Evolutionary conservation across 768 basidiomycete species (phyloP), one percentile per base, ranked within the genome.

Genomic region (Hypholoma sublateritium): DNA sequence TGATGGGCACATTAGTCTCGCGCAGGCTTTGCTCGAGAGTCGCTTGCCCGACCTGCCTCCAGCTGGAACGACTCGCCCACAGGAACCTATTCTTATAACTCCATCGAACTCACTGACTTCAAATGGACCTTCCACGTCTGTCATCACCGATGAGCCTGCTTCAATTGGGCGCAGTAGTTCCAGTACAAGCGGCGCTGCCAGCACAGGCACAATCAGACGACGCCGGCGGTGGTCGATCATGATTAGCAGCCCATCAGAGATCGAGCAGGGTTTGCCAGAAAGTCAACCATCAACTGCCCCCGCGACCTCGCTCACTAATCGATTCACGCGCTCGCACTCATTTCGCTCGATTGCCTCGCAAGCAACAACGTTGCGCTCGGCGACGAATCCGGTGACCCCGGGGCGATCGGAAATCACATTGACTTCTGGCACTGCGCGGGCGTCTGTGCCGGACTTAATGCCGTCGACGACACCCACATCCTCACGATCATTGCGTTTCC

Each of bases 1-100:
- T 7, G 79, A 84, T 53, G 88, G 89, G 34, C 78, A 79, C 24
- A 87, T 94, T 36, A 87, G 84, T 24, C 79, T 94, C 41, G 85
- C 80, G 0, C 84, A 93, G 61, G 87, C 87, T 9, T 73, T 94
- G 17, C 65, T 89, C 52, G 91, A 94, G 74, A 92, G 91, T 62
- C 85, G 91, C 36, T 70, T 90, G 32, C 91, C 91, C 6, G 80
- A 87, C 35, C 66, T 89, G 13, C 89, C 91, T 14, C 91, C 91
- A 16, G 74, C 77, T 35, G 91, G 91, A 16, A 80, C 87, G 9
- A 74, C 74, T 51, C 85, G 72, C 49, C 77, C 84, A 9, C 89
- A 92, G 65, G 80, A 87, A 36, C 84, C 91, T 25, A 87, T 91
- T 36, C 65, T 91, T 19, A 72, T 92, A 24, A 70, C 77, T 14